phyloP scores from a whole-genome alignment of 768 basidiomycete genomes.

The Gymnopilus dilepis region DNA sequence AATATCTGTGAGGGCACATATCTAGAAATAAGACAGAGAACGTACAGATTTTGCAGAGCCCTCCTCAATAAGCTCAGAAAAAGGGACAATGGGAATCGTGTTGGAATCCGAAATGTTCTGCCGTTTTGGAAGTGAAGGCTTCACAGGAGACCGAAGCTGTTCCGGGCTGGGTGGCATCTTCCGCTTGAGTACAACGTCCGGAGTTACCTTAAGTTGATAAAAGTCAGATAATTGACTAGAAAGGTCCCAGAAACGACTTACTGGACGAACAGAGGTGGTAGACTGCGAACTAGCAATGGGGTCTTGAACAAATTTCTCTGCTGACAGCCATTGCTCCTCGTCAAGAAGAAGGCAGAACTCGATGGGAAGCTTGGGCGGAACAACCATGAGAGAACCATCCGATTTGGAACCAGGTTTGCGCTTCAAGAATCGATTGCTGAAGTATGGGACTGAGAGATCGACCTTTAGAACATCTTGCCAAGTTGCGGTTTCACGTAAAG shows the following conservation, averaged over 20 bases:
- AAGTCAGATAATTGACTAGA: background rate
- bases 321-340: background rate
- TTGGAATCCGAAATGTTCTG: background rate
- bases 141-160: background rate
- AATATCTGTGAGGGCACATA: background rate
- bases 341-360: background rate
- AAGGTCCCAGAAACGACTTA: background rate
- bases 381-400: background rate
- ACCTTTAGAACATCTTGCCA: slow-evolving; percentile 3
- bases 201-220: background rate
- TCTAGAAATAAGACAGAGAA: no score
- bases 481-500: background rate
- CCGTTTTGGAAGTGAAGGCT: background rate
- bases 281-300: background rate
- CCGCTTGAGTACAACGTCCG: background rate
- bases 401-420: background rate
- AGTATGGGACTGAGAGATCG: background rate
- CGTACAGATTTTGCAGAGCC: background rate
- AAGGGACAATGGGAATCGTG: no score
- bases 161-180: background rate
- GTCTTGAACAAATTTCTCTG: background rate
- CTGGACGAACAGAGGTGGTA: background rate
- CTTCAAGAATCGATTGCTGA: background rate
- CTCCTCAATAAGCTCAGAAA: background rate
- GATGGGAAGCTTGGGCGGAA: background rate